Conservation (phyloP, 2,329 filamentous ascomycete species). For the Monosporascus ibericus region DNA sequence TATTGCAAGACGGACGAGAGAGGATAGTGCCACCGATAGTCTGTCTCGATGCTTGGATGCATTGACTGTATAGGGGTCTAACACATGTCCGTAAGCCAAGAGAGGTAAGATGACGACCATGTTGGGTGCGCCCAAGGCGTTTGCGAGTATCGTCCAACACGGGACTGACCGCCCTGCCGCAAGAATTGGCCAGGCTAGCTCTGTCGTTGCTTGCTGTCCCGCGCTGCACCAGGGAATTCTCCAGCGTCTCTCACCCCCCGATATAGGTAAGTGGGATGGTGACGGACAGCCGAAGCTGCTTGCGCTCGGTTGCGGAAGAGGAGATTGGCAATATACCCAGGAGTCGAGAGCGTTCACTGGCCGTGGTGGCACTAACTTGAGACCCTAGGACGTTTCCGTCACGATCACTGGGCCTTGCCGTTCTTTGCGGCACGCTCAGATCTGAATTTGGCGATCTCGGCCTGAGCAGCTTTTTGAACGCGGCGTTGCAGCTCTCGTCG, state of each 20-base stretch:
- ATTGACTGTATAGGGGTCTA: background rate
- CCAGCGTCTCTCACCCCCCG: background rate
- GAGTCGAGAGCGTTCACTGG: background rate
- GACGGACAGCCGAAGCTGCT: too few species aligned
- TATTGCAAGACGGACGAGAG: background rate
- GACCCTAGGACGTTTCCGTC: background rate
- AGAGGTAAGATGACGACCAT: background rate
- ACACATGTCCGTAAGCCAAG: background rate
- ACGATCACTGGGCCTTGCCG: constrained; percentile 43
- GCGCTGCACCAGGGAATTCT: background rate
- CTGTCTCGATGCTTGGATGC: background rate
- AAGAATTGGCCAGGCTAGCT: background rate
- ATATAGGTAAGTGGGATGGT: background rate
- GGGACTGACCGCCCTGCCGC: background rate
- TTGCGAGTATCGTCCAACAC: background rate
- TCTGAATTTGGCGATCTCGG: constrained; percentile 71
- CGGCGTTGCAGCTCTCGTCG: constrained; percentile 78
- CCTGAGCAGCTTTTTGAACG: constrained; percentile 67
- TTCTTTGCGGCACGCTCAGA: constrained; percentile 35
- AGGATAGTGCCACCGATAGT: background rate
- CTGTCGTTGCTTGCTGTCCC: background rate
- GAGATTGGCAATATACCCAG: background rate
- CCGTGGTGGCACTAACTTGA: background rate
- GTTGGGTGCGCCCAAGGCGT: background rate
- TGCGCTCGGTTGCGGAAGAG: background rate